These are phyloP conservation scores for Clavaria fumosa DNA, from an alignment of 768 basidiomycete genomes.

Conservation along the genomic window DNA sequence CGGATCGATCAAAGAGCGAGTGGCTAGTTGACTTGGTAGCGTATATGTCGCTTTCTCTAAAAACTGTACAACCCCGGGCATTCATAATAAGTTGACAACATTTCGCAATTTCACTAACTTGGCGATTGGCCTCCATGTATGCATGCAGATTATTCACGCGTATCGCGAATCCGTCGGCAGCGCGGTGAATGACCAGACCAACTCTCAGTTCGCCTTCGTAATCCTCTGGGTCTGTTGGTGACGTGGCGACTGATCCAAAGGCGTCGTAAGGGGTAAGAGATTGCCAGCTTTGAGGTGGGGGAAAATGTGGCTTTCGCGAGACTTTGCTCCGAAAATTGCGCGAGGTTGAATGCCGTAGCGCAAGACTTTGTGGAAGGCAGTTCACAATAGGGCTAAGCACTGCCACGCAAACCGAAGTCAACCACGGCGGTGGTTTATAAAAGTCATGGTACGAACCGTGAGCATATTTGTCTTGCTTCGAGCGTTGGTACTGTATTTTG, in stretches of 20 bases:
- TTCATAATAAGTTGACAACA: not conserved
- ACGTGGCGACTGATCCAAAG: slow-evolving; percentile 32
- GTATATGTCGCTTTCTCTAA: slow-evolving; percentile 22
- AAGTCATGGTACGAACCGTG: slow-evolving; percentile 34
- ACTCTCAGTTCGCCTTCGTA: slow-evolving; percentile 26
- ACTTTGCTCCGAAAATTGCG: slow-evolving; percentile 9
- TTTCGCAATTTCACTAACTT: slow-evolving; percentile 29
- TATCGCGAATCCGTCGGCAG: slow-evolving; percentile 38
- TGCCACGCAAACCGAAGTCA: slow-evolving; percentile 12
- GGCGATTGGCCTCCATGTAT: slow-evolving; percentile 69
- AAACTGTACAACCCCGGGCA: not conserved
- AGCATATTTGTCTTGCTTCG: slow-evolving; percentile 44
- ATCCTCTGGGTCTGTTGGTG: slow-evolving; percentile 18
- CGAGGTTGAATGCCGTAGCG: slow-evolving; percentile 47
- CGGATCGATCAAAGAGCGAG: slow-evolving; percentile 55
- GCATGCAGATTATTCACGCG: slow-evolving; percentile 64
- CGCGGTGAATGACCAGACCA: slow-evolving; percentile 44
- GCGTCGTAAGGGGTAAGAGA: slow-evolving; percentile 18
- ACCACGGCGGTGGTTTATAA: not conserved
- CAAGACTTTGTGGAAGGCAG: slow-evolving; percentile 29
- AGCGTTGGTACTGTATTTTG: slow-evolving; percentile 63
- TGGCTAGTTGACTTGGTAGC: slow-evolving; percentile 44
- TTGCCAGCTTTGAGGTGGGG: slow-evolving; percentile 10
- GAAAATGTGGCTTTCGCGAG: not conserved
- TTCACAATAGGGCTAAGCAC: slow-evolving; percentile 33